A percentile compares a stretch with the other conserved stretches of the same genome.
phyloP scores from a whole-genome alignment of 2,329 filamentous ascomycete genomes.

The Aureobasidium subglaciale region DNA sequence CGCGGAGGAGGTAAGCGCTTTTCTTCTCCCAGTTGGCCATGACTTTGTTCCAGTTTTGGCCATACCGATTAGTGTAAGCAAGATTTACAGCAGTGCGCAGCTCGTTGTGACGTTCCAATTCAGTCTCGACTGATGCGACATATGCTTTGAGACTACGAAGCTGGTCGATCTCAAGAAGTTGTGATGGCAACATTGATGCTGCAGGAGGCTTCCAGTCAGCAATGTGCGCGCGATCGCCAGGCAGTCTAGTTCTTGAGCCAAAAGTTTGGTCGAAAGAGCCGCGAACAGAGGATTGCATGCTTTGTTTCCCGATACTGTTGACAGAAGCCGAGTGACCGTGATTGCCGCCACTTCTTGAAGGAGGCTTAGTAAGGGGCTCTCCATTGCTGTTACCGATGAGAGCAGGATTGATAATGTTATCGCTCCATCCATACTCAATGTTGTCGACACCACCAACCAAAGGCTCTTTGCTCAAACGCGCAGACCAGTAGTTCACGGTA shows the following conservation, averaged over 20 bases:
- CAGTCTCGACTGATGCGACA: slow-evolving; percentile 76
- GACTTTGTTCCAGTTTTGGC: slow-evolving; percentile 71
- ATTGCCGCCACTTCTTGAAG: neutral
- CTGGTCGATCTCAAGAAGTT: slow-evolving; percentile 72
- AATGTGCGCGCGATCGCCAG: slow-evolving; percentile 77
- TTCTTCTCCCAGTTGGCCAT: slow-evolving; percentile 98
- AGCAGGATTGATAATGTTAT: slow-evolving; percentile 61
- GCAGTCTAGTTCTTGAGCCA: slow-evolving; percentile 57
- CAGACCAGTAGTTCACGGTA: slow-evolving; percentile 96
- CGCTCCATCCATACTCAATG: slow-evolving; percentile 95
- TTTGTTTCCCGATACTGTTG: slow-evolving; percentile 24
- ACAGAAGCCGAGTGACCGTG: slow-evolving; percentile 20
- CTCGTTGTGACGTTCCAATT: slow-evolving; percentile 81
- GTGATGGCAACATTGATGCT: slow-evolving; percentile 82
- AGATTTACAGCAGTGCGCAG: slow-evolving; percentile 79
- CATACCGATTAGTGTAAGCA: slow-evolving; percentile 75
- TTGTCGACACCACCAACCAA: slow-evolving; percentile 90
- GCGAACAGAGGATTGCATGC: slow-evolving; percentile 46
- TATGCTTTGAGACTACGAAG: slow-evolving; percentile 67
- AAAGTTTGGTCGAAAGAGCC: slow-evolving; percentile 51
- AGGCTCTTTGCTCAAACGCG: slow-evolving; percentile 86
- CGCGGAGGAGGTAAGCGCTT: slow-evolving; percentile 79
- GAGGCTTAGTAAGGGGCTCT: neutral
- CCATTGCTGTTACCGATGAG: slow-evolving; percentile 25
- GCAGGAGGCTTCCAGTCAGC: slow-evolving; percentile 84